phyloP scores from a whole-genome alignment of 768 basidiomycete species.

The Sarcomyxa edulis region DNA sequence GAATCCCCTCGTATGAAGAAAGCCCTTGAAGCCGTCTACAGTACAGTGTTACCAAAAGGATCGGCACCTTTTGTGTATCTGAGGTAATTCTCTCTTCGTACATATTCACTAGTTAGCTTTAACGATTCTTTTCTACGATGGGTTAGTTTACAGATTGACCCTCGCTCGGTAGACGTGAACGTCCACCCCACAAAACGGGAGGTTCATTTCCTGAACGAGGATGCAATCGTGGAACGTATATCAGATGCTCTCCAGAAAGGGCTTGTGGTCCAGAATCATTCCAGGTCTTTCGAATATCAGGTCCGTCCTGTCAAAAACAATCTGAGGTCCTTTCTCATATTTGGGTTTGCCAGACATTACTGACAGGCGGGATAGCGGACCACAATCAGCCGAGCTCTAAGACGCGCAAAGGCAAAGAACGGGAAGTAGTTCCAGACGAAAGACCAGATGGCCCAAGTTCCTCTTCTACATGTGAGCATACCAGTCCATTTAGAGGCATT shows the following conservation, averaged over 20 bases:
- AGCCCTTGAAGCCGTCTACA: constrained; percentile 84
- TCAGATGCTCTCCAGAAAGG: constrained; percentile 65
- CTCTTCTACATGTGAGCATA: constrained; percentile 17
- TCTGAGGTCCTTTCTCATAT: background rate
- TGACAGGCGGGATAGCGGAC: constrained; percentile 46
- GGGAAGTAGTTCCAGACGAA: constrained; percentile 21
- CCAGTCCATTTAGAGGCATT: background rate
- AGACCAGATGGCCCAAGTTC: constrained; percentile 19
- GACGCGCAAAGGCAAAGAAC: constrained; percentile 37
- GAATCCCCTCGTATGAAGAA: constrained; percentile 85
- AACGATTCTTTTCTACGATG: background rate
- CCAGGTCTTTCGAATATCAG: constrained; percentile 72
- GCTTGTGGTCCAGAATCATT: constrained; percentile 59
- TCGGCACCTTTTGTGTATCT: constrained; percentile 89
- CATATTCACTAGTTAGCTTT: background rate
- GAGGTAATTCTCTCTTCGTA: constrained; percentile 45
- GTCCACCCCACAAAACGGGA: constrained; percentile 98
- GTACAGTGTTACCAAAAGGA: constrained; percentile 83
- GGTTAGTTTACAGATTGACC: constrained; percentile 73
- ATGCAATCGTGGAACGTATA: constrained; percentile 73
- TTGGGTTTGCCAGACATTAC: constrained; percentile 42
- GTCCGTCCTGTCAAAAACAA: constrained; percentile 23
- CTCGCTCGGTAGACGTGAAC: constrained; percentile 90
- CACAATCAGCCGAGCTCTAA: constrained; percentile 20
- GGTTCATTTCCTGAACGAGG: constrained; percentile 92